Evolutionary conservation across 2,329 filamentous ascomycete genomes (phyloP), one percentile per base, ranked within the genome.

Genomic region (Triangularia setosa): DNA sequence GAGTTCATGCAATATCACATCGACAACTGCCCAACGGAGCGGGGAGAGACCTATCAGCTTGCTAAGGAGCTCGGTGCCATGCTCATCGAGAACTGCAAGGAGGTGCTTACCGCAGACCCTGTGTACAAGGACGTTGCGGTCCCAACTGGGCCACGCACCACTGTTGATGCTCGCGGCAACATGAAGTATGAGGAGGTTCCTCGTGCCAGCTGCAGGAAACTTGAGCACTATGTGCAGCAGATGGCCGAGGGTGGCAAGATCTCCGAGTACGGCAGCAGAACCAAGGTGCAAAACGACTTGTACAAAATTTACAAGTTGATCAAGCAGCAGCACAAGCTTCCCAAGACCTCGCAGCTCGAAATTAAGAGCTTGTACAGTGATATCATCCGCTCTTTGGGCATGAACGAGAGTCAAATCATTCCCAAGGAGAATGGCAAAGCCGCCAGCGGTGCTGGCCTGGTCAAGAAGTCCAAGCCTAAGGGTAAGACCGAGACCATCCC

Each of bases 1-100:
- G 94, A 99, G 72, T 99, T 97, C 79, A 99, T 99, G 95, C 95
- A 99, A 76, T 98, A 99, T 73, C 95, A 99, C 80, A 99, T 99
- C 74, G 95, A 99, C 74, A 95, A 98, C 81, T 98, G 94, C 81
- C 95, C 95, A 0, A 93, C 93, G 0, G 93, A 99, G 75, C 90
- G 94, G 59, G 95, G 95, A 65, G 95, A 99, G 81, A 99, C 95
- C 1, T 99, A 99, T 79, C 87, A 95, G 79, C 88, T 99, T n/a
- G 95, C 95, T 53, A 97, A 99, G 81, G 89, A 95, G 78, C 90
- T 99, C 24, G 94, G 92, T 35, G 84, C 91, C 74, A 91, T 96
- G 80, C 89, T 99, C 62, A 96, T 99, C 71, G 92, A 97, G 77
- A 99, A 99, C 81, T 98, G 95, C 83, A 93, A 90, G 76, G 95